Percentiles rank a stretch among this genome's conserved stretches.
Evolutionary conservation across 2,329 filamentous ascomycete genomes (phyloP).

Genomic region (Diplodia scrobiculata): DNA sequence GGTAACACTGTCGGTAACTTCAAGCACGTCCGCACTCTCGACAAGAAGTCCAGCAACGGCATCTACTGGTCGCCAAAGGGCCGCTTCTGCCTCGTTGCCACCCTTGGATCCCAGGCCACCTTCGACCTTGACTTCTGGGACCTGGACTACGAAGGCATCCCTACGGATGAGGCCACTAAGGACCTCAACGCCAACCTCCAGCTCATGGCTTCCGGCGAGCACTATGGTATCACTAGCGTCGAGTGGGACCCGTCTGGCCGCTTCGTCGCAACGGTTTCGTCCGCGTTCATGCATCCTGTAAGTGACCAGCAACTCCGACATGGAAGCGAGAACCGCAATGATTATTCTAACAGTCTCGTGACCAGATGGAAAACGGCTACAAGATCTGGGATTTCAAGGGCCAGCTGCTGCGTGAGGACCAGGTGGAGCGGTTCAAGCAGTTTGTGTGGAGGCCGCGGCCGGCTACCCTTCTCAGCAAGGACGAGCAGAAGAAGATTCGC

Average conservation of each 20-base stretch:
- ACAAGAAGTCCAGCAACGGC: constrained; percentile 99
- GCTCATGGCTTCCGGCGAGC: constrained; percentile 88
- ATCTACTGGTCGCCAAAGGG: constrained; percentile 99
- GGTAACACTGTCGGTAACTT: constrained; percentile 82
- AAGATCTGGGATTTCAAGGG: constrained; percentile 97
- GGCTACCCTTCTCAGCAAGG: constrained; percentile 85
- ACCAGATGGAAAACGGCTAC: constrained; percentile 97
- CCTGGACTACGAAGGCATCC: constrained; percentile 77
- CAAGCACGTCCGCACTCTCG: constrained; percentile 89
- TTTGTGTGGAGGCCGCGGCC: constrained; percentile 92
- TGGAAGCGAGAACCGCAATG: not conserved
- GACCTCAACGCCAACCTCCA: constrained; percentile 92
- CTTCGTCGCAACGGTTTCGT: constrained; percentile 90
- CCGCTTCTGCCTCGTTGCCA: constrained; percentile 91
- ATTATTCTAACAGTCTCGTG: constrained; percentile 27
- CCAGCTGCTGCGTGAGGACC: constrained; percentile 83
- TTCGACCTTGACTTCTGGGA: constrained; percentile 98
- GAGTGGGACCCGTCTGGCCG: constrained; percentile 98
- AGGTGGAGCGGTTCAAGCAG: constrained; percentile 97
- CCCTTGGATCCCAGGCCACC: constrained; percentile 87
- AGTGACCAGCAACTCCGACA: constrained; percentile 45
- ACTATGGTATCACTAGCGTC: constrained; percentile 96
- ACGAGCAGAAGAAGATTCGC: constrained; percentile 96
- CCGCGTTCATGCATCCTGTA: constrained; percentile 94
- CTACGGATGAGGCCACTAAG: constrained; percentile 87